A percentile compares a stretch with the other conserved stretches of the same genome.
Evolutionary conservation across 371 early-diverging fungal species (phyloP).

Genomic region (Actinomortierella ambigua): DNA sequence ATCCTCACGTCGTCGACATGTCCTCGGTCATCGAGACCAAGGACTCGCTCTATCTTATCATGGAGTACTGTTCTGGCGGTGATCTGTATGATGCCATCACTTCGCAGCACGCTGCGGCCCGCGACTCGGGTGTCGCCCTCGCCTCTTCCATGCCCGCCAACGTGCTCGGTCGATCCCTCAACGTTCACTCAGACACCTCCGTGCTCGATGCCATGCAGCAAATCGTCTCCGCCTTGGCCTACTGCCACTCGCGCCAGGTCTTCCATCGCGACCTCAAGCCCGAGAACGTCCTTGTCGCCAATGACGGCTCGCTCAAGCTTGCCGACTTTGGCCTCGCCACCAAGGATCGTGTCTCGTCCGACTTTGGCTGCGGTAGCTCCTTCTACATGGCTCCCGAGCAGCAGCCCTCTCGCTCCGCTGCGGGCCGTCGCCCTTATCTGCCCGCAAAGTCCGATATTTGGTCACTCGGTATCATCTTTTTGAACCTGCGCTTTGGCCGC

Average conservation of each 20-base stretch:
- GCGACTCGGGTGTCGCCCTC: slow-evolving; percentile 48
- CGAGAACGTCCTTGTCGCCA: slow-evolving; percentile 73
- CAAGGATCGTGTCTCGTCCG: slow-evolving; percentile 66
- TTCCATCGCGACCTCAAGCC: slow-evolving; percentile 84
- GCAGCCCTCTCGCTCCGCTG: slow-evolving; percentile 53
- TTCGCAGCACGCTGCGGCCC: slow-evolving; percentile 44
- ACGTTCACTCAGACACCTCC: slow-evolving; percentile 41
- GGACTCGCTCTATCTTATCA: slow-evolving; percentile 56
- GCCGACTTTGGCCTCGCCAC: slow-evolving; percentile 90
- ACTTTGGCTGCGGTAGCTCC: slow-evolving; percentile 81
- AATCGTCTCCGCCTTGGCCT: slow-evolving; percentile 60
- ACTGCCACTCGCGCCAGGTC: slow-evolving; percentile 58
- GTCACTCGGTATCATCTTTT: slow-evolving; percentile 77
- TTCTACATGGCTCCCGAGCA: slow-evolving; percentile 72
- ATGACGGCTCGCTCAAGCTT: slow-evolving; percentile 65
- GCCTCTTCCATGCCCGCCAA: slow-evolving; percentile 17
- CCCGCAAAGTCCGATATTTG: slow-evolving; percentile 77
- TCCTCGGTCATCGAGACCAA: slow-evolving; percentile 57
- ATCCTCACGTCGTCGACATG: slow-evolving; percentile 70
- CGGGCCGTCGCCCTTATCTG: slow-evolving; percentile 55
- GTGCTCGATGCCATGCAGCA: slow-evolving; percentile 56
- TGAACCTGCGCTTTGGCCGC: slow-evolving; percentile 76
- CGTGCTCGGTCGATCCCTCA: slow-evolving; percentile 17
- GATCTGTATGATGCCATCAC: slow-evolving; percentile 69
- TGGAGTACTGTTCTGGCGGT: slow-evolving; percentile 69